phyloP scores from a whole-genome alignment of 306 rosid genomes.

The Castanea crenata region DNA sequence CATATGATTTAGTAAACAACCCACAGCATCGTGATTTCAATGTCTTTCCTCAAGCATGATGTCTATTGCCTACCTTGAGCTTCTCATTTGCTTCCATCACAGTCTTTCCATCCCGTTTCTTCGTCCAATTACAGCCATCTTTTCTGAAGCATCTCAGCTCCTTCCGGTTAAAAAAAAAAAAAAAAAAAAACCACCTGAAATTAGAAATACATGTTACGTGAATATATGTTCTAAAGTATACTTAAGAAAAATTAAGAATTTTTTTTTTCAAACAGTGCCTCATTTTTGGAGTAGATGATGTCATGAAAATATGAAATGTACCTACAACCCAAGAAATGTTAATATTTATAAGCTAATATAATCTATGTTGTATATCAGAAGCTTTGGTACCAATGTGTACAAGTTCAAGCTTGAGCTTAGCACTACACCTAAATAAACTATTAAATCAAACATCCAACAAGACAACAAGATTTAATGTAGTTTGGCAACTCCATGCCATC shows the following conservation, averaged over 20 bases:
- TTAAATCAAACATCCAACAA: neutral
- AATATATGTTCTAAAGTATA: constrained; percentile 12
- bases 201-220: constrained; percentile 23
- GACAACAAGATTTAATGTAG: neutral
- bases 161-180: constrained; percentile 84
- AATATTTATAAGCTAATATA: neutral
- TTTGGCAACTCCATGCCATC: neutral
- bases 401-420: neutral
- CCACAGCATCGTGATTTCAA: neutral
- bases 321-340: neutral
- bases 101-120: constrained; percentile 77
- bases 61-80: constrained; percentile 60
- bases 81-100: constrained; percentile 92
- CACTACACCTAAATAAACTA: neutral
- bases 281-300: neutral
- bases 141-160: constrained; percentile 85
- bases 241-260: neutral
- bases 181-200: constrained; percentile 88
- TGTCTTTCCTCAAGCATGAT: neutral
- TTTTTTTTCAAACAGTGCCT: neutral
- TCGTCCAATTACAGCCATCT: constrained; percentile 93
- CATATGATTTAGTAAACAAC: constrained; percentile 1
- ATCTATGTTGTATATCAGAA: neutral
- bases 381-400: neutral
- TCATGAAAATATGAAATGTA: neutral